phyloP scores from a whole-genome alignment of 768 basidiomycete genomes.

The Boletus vinaceobasis region DNA sequence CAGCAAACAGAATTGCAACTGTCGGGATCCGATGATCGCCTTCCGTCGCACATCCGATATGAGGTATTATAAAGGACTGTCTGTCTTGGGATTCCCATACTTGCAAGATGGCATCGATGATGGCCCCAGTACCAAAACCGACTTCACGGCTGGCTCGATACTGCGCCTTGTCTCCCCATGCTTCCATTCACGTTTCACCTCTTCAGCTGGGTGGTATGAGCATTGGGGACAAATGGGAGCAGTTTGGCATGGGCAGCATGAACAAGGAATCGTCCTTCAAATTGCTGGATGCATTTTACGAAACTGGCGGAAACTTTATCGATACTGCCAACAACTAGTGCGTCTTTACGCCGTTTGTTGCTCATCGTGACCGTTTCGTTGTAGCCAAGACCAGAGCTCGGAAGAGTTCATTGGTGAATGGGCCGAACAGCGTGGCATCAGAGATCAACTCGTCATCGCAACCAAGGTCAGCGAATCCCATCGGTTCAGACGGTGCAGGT shows the following conservation, averaged over 20 bases:
- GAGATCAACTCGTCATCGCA: constrained; percentile 47
- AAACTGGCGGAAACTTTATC: constrained; percentile 48
- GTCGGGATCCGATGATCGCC: no score
- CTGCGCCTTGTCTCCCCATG: constrained; percentile 37
- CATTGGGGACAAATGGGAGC: constrained; percentile 43
- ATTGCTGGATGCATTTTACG: constrained; percentile 45
- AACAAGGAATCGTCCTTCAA: constrained; percentile 41
- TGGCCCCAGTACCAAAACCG: constrained; percentile 11
- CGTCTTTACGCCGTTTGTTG: neutral
- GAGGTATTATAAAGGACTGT: no score
- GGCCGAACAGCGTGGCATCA: constrained; percentile 38
- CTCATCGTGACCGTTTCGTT: neutral
- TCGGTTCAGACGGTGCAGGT: neutral
- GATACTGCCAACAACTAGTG: constrained; percentile 48
- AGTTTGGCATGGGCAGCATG: constrained; percentile 39
- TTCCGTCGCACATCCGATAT: no score
- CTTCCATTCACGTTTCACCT: constrained; percentile 48
- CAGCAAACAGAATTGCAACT: neutral
- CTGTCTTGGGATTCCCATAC: no score
- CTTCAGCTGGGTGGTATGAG: constrained; percentile 49
- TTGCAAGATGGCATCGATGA: no score
- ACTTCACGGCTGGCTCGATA: constrained; percentile 36
- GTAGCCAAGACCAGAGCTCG: constrained; percentile 38
- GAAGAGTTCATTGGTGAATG: constrained; percentile 50
- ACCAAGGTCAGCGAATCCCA: constrained; percentile 31